phyloP scores from a whole-genome alignment of 176 grass and related monocot species.

The barley (Hordeum vulgare) region DNA sequence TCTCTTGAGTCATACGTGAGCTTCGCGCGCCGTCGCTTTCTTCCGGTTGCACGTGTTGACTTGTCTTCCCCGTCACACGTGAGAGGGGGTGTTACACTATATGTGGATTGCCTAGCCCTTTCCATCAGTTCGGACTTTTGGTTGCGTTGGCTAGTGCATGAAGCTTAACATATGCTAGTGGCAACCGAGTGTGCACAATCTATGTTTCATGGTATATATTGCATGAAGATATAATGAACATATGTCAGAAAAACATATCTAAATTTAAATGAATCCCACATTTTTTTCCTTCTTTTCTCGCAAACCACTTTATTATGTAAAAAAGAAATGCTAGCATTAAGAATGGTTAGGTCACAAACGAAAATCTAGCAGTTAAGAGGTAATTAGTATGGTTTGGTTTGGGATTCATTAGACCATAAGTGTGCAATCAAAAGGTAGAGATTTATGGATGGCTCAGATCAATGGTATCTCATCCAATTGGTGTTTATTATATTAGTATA shows the following conservation, averaged over 20 bases:
- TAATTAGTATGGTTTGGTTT: not conserved
- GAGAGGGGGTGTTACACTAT: no score
- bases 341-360: not conserved
- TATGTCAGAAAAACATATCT: not conserved
- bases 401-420: not conserved
- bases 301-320: not conserved
- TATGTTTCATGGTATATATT: not conserved
- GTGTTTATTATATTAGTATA: not conserved
- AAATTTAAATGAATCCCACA: not conserved
- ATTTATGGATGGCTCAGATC: not conserved
- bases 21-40: no score
- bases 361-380: not conserved
- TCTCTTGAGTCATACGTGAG: no score
- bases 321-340: not conserved
- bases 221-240: not conserved
- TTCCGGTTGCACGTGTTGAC: no score
- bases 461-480: not conserved
- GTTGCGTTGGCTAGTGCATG: no score
- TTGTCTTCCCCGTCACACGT: no score
- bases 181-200: not conserved
- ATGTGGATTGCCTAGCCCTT: no score
- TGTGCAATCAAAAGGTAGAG: not conserved
- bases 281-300: not conserved
- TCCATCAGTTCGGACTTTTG: no score
- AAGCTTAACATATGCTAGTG: no score